Base-by-base conservation (phyloP, 805 yeast genomes). In the Pichia phayaonensis region DNA sequence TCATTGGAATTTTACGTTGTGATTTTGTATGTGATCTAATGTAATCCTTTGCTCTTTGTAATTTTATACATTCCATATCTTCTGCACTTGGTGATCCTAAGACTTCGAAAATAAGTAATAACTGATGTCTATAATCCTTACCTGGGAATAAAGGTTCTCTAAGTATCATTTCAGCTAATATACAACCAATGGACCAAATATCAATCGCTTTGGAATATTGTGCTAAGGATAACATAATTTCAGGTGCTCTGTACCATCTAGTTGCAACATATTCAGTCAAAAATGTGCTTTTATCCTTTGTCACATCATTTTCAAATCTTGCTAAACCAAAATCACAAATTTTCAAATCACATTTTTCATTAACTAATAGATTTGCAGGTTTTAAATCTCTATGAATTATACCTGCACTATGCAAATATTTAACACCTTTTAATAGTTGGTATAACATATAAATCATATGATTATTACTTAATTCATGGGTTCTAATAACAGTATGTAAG, bases 181-280 rank as follows among this genome's bases (percentile, higher is more conserved):
- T 83, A 61, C 92, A 85, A 0, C 92, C 94, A 40, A 84, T 81
- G 0, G 89, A 81, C 94, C 94, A 86, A 16, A 85, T 72, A 61
- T 86, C 94, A 53, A 86, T 83, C 0, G 90, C 87, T 10, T 84
- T 80, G 2, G 90, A 77, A 56, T 86, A 86, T 59, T 82, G 83
- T 40, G 86, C 81, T 53, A 78, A 74, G 1, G 87, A 79, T 26
- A 86, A 67, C 92, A 86, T 86, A 51, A 86, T 83, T 63, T 86
- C 94, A 0, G 92, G 92, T 0, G 92, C 92, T 48, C 94, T 69
- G 62, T 86, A 86, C 92, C 92, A 86, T 58, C 94, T 71, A 10
- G 94, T 86, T 3, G 92, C 92, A 4, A 86, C 94, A 57, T 86
- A 86, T 61, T 86, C 92, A 0, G 92, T 86, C 70, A 85, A 71